Evolutionary conservation across 2,329 filamentous ascomycete species (phyloP).

Genomic region (Calonectria pseudoturangicola): DNA sequence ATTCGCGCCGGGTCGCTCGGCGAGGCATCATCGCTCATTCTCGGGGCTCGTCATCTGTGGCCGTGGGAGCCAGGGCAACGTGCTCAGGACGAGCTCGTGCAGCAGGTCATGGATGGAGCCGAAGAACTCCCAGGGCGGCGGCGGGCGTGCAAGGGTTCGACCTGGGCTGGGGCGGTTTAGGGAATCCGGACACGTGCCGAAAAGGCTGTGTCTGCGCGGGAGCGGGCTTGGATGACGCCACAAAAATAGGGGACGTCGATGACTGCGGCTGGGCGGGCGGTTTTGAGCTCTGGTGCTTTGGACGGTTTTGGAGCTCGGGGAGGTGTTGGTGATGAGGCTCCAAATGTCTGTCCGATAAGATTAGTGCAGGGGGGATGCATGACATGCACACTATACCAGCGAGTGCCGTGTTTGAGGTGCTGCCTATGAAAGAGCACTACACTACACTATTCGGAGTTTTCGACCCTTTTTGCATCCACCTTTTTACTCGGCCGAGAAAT

Average conservation of each 20-base stretch:
- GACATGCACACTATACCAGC: conserved; percentile 15
- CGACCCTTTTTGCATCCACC: conserved; percentile 4
- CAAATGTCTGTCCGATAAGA: neutral
- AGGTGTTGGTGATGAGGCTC: conserved; percentile 17
- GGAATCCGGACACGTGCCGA: conserved; percentile 21
- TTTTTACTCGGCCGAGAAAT: conserved; percentile 12
- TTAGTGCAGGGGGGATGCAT: conserved; percentile 15
- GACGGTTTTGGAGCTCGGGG: conserved; percentile 12
- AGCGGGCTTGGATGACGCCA: conserved; percentile 8
- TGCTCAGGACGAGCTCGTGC: conserved; percentile 52
- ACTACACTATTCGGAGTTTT: conserved; percentile 22
- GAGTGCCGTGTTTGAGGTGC: neutral
- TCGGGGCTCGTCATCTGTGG: conserved; percentile 61
- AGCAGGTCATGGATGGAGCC: conserved; percentile 48
- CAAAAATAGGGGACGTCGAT: neutral
- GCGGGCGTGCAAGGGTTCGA: conserved; percentile 7
- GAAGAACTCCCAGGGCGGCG: neutral
- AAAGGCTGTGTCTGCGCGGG: neutral
- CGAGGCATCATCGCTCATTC: conserved; percentile 72
- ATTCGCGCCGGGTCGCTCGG: conserved; percentile 63
- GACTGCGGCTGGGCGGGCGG: neutral
- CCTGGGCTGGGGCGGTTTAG: neutral
- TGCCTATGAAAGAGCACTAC: conserved; percentile 2
- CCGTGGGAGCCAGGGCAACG: conserved; percentile 41
- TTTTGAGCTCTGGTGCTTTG: neutral